Evolutionary conservation across 805 yeast genomes (phyloP).

Genomic region (Metschnikowia lachancei): DNA sequence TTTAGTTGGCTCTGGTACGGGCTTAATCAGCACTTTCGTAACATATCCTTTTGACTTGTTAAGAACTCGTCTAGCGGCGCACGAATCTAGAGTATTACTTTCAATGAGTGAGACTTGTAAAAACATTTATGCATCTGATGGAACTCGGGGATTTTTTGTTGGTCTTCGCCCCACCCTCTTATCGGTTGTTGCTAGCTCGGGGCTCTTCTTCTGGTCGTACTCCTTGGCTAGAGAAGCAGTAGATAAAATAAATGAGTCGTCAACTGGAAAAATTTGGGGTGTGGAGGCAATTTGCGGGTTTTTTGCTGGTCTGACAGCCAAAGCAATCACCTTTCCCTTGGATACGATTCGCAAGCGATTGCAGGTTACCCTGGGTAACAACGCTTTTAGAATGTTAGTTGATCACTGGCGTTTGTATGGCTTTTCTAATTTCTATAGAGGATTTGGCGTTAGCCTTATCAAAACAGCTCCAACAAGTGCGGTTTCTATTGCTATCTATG

Average conservation of each 20-base stretch:
- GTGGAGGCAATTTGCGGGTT: constrained; percentile 64
- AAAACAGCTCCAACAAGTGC: constrained; percentile 83
- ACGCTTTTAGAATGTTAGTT: constrained; percentile 26
- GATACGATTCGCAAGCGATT: constrained; percentile 78
- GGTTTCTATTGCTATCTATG: constrained; percentile 64
- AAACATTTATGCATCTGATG: constrained; percentile 32
- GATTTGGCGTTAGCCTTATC: constrained; percentile 64
- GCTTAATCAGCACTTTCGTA: constrained; percentile 62
- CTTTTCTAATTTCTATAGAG: constrained; percentile 65
- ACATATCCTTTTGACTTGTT: constrained; percentile 93
- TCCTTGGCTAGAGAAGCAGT: constrained; percentile 46
- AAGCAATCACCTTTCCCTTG: constrained; percentile 75
- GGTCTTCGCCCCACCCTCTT: constrained; percentile 52
- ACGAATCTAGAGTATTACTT: constrained; percentile 36
- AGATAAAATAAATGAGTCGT: constrained; percentile 19
- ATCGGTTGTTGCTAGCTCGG: constrained; percentile 69
- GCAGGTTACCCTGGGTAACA: constrained; percentile 49
- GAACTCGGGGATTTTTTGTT: constrained; percentile 46
- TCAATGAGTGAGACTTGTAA: constrained; percentile 32
- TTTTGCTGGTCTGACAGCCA: constrained; percentile 72
- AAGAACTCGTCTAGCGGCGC: constrained; percentile 81
- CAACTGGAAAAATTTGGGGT: constrained; percentile 27
- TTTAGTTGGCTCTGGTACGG: constrained; percentile 74
- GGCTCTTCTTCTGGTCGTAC: constrained; percentile 71
- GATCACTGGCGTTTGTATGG: constrained; percentile 59